A percentile compares a stretch with the other conserved stretches of the same genome.
phyloP scores from a whole-genome alignment of 768 basidiomycete species.

The Lentinula guzmanii region DNA sequence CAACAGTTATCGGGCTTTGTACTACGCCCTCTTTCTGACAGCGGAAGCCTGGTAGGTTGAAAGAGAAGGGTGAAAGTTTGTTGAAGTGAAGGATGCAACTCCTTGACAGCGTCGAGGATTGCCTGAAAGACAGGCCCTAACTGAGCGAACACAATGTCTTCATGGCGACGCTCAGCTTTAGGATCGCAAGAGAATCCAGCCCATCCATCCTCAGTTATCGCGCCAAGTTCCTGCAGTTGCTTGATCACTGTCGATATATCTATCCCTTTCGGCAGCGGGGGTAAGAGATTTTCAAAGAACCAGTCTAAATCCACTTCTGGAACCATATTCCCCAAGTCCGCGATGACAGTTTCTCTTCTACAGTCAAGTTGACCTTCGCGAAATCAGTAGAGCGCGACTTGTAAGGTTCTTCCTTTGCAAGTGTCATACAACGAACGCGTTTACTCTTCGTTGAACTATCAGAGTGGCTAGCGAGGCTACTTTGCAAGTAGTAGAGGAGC shows the following conservation, averaged over 20 bases:
- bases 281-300: neutral
- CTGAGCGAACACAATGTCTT: neutral
- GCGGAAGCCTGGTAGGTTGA: neutral
- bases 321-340: conserved; percentile 29
- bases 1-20: neutral
- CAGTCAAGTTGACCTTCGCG: neutral
- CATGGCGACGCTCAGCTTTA: neutral
- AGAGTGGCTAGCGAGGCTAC: too few species aligned
- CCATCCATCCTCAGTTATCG: neutral
- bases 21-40: neutral
- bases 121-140: neutral
- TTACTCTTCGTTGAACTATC: too few species aligned
- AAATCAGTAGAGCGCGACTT: neutral
- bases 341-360: conserved; percentile 14
- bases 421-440: too few species aligned
- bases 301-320: conserved; percentile 31
- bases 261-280: neutral
- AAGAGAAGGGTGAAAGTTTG: neutral
- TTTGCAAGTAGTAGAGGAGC: neutral
- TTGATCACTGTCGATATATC: neutral
- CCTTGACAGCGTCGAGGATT: neutral
- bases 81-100: neutral
- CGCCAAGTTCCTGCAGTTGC: neutral
- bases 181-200: neutral
- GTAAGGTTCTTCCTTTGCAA: too few species aligned